Base-by-base conservation (phyloP, 1,139 yeast genomes). In the Waltiozyma sp. region DNA sequence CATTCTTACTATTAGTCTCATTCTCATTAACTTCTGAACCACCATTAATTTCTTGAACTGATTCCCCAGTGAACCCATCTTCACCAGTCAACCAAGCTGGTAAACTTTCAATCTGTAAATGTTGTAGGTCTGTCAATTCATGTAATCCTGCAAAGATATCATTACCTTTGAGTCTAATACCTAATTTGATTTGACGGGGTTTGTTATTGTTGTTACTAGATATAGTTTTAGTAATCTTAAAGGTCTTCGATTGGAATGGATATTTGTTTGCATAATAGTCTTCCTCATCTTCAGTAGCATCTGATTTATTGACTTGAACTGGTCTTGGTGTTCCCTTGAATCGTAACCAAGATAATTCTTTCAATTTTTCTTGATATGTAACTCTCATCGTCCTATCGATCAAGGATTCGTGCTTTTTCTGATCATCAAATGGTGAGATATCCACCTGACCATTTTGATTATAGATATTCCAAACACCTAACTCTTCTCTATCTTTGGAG, bases 41-140 rank as follows among this genome's bases (percentile, higher is more conserved):
- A 7, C n/a, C 34, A 31, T 31, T 14, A 31, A 31, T 31, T 15
- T 31, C 34, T 10, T 31, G 18, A 4, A 31, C 34, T 10, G 16
- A 14, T n/a, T 31, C 34, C 9, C 34, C 36, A 33, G 36, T 33
- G 21, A 33, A 33, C 14, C 36, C 36, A 50, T 79, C 81, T 57
- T 84, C 91, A 2, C 95, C 95, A 2, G 94, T 80, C 38, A 86
- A 58, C 89, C 89, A 86, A 18, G 75, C 70, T 0, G 95, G 95
- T 26, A 84, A 61, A 1, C 56, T 65, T 15, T 66, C 62, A 0
- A 84, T 74, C 52, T 83, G 72, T 2, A 80, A 56, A 0, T 70
- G 54, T 39, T 73, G 76, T 15, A 64, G 53, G 4, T 67, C 77
- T n/a, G 88, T 75, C 34, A 86, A 64, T 52, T 83, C 80, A 57